Base-by-base conservation (phyloP, 2,329 filamentous ascomycete species). In the Microdochium trichocladiopsis region DNA sequence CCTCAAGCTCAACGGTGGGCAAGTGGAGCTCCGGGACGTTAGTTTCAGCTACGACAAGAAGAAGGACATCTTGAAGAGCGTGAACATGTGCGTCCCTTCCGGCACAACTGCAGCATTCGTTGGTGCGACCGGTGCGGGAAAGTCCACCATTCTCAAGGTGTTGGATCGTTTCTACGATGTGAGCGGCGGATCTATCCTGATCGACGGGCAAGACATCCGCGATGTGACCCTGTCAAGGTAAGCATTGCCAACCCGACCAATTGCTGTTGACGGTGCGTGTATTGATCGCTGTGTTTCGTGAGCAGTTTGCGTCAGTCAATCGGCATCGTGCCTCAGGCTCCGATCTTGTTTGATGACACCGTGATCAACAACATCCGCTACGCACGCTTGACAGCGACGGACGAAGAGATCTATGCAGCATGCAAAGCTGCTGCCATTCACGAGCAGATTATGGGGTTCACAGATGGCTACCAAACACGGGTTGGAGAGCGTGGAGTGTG, bases 21-120 rank as follows among this genome's bases (percentile, higher is more conserved):
- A 75, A 47, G 76, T 84, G 31, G 70, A 77, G 21, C 84, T 84
- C 55, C 68, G 78, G 21, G 61, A 73, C 24, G 79, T 84, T 51
- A 70, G 65, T 58, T 84, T 84, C 58, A 79, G 76, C 37, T 84
- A 84, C 61, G 78, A 83, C 63, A 76, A 76, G 56, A 76, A 80
- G 61, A 82, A 80, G 64, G 68, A 74, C 33, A 79, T 82, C 57
- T 72, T 84, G 66, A 75, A 80, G 55, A 62, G 75, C 43, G 67
- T 84, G 54, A 76, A 70, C 54, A 74, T 84, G 54, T 68, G 69
- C 33, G 74, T 77, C 28, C 65, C 72, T 8, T 71, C 76, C 3
- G 77, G 81, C 14, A 75, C 74, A 52, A 82, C 78, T 1, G 74
- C 81, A 24, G 80, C 81, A 11, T 80, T 84, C 64, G 80, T 84